phyloP scores from a whole-genome alignment of 768 basidiomycete genomes.

The Leucogyrophana mollusca region DNA sequence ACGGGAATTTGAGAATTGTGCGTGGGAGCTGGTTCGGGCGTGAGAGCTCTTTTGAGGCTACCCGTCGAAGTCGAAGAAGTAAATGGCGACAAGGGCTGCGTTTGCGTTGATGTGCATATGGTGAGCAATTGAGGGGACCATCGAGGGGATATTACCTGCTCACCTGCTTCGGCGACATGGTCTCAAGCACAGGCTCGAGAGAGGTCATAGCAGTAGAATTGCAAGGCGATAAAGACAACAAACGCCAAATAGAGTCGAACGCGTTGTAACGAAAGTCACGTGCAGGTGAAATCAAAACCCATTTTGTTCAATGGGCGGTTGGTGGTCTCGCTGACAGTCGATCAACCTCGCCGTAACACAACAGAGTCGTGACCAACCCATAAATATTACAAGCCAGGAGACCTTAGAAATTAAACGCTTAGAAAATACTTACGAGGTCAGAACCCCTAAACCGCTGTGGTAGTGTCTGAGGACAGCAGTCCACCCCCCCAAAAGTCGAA shows the following conservation, averaged over 20 bases:
- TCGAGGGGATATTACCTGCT: neutral
- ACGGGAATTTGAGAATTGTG: constrained; percentile 1
- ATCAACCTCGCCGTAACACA: too few relatives aligned
- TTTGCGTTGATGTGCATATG: neutral
- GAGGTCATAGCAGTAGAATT: neutral
- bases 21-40: constrained; percentile 12
- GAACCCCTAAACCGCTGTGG: too few relatives aligned
- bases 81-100: constrained; percentile 4
- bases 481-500: too few relatives aligned
- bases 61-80: constrained; percentile 16
- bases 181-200: neutral
- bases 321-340: too few relatives aligned
- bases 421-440: too few relatives aligned
- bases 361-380: too few relatives aligned
- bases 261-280: constrained; percentile 16
- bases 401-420: too few relatives aligned
- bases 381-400: too few relatives aligned
- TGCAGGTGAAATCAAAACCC: constrained; percentile 23
- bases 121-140: neutral
- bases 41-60: constrained; percentile 19
- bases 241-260: neutral
- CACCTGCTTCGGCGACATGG: constrained; percentile 18
- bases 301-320: too few relatives aligned
- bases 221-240: neutral
- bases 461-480: too few relatives aligned